Evolutionary conservation across 495 filamentous ascomycete species (phyloP).

Genomic region (Trichoderma reesei): DNA sequence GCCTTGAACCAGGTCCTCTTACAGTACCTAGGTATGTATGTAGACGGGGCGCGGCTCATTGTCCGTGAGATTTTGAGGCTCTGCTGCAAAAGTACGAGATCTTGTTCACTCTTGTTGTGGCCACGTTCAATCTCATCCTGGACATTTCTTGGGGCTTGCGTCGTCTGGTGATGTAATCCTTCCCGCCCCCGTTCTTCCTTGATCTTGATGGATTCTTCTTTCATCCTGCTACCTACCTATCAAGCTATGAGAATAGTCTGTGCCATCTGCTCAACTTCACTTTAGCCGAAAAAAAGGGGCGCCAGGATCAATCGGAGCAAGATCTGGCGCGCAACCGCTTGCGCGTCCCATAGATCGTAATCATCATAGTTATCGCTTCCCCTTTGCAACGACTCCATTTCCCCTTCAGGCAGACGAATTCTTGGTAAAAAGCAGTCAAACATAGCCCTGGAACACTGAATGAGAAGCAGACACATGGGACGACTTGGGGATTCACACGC

Average conservation of each 20-base stretch:
- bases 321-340: background rate
- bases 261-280: too few species aligned
- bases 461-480: too few species aligned
- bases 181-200: background rate
- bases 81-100: background rate
- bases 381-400: background rate
- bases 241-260: too few species aligned
- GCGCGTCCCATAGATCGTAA: too few species aligned
- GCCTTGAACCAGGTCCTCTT: background rate
- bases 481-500: background rate
- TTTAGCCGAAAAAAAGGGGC: background rate
- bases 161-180: slow-evolving; percentile 4
- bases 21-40: background rate
- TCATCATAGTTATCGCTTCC: too few species aligned
- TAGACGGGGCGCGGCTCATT: background rate
- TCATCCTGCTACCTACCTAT: too few species aligned
- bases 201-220: too few species aligned
- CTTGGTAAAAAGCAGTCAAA: background rate
- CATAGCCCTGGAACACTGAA: too few species aligned
- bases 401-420: background rate
- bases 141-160: background rate
- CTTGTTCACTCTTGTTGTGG: background rate
- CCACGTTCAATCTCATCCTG: background rate
- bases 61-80: background rate
- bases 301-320: background rate